These are phyloP conservation scores for Magnolia kwangsiensis DNA, from an alignment of 164 flowering plant species.

Conservation along the genomic window DNA sequence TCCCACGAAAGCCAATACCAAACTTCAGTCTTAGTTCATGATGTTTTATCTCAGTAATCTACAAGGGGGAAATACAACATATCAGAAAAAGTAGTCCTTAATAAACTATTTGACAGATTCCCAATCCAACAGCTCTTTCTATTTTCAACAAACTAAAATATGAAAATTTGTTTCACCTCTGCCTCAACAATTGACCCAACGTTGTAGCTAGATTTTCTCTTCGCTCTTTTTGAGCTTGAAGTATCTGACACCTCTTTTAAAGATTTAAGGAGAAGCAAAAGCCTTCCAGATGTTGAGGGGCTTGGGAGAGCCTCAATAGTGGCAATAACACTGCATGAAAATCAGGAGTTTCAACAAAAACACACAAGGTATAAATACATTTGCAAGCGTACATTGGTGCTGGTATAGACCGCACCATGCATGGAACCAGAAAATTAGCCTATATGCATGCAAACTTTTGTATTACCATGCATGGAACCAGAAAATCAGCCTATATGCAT, in stretches of 20 bases:
- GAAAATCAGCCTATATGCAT: not conserved
- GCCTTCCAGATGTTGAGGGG: conserved; percentile 59
- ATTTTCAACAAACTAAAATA: not conserved
- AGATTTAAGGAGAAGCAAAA: conserved; percentile 75
- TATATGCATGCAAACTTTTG: no score
- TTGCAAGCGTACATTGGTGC: not conserved
- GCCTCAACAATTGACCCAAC: conserved; percentile 83
- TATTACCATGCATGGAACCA: not conserved
- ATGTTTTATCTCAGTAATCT: conserved; percentile 79
- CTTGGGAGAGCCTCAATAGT: conserved; percentile 69
- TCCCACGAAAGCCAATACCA: conserved; percentile 70
- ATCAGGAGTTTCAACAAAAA: not conserved
- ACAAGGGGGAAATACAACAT: conserved; percentile 10
- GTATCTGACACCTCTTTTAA: conserved; percentile 43
- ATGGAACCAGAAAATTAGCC: not conserved
- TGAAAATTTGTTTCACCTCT: conserved; percentile 50
- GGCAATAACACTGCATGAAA: conserved; percentile 54
- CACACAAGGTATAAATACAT: not conserved
- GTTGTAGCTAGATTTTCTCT: conserved; percentile 53
- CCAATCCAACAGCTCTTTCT: not conserved
- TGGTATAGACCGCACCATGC: not conserved
- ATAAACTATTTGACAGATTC: not conserved
- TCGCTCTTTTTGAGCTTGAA: conserved; percentile 72
- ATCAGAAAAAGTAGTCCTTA: not conserved
- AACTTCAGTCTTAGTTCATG: conserved; percentile 77